Percentiles rank a stretch among this genome's conserved stretches.
These are phyloP conservation scores for Lichtheimia ornata DNA, from an alignment of 371 early-diverging fungal genomes.

Conservation along the genomic window DNA sequence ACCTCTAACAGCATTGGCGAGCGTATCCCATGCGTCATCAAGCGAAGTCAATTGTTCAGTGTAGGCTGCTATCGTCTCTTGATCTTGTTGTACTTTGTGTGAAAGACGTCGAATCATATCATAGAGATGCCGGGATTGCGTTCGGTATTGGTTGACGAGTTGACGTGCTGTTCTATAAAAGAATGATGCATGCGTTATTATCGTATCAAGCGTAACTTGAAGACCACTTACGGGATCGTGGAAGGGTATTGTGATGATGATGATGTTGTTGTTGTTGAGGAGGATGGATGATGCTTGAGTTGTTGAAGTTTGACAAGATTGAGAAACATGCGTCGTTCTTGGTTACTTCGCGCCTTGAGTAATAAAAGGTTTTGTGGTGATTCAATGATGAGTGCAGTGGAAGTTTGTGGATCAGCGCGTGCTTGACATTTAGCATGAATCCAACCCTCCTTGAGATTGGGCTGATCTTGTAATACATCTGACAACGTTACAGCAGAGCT, in stretches of 20 bases:
- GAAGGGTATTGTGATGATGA: too few species aligned
- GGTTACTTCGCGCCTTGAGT: not conserved
- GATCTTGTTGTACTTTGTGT: not conserved
- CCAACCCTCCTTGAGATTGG: constrained; percentile 4
- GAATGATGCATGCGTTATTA: not conserved
- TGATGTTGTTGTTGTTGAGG: too few species aligned
- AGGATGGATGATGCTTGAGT: not conserved
- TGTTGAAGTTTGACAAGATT: constrained; percentile 8
- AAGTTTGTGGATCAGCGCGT: not conserved
- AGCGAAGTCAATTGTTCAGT: not conserved
- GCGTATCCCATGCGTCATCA: not conserved
- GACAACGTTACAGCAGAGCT: not conserved
- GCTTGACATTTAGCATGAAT: constrained; percentile 10
- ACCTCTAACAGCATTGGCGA: not conserved
- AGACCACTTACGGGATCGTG: not conserved
- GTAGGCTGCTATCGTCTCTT: constrained; percentile 1
- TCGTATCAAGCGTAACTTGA: too few species aligned
- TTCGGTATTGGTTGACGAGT: not conserved
- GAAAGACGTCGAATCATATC: not conserved
- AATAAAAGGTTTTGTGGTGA: not conserved
- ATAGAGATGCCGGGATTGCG: not conserved
- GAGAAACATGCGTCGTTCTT: constrained; percentile 11
- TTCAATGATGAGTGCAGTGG: not conserved
- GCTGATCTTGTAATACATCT: not conserved
- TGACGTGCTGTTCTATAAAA: not conserved